These are phyloP conservation scores for Trichoderma sp. DNA, from an alignment of 2,329 filamentous ascomycete genomes.

Conservation along the genomic window DNA sequence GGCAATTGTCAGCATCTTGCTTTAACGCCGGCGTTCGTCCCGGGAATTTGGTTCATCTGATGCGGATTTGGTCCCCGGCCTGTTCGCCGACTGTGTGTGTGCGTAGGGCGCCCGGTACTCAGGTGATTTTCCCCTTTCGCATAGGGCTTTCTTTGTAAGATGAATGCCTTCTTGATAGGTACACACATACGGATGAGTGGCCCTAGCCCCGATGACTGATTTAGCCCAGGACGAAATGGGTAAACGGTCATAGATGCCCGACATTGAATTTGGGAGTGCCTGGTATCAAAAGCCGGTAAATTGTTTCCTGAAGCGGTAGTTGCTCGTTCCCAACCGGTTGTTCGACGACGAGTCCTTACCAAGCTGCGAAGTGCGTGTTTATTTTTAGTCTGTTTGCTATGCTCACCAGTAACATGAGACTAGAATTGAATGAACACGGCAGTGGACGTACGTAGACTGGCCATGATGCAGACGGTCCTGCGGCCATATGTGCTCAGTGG, in stretches of 20 bases:
- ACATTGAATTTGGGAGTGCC: background rate
- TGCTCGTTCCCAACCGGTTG: background rate
- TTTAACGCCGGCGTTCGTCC: slow-evolving; percentile 17
- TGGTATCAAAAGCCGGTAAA: background rate
- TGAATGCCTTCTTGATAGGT: background rate
- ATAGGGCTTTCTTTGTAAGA: background rate
- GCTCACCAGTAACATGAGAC: background rate
- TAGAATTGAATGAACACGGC: background rate
- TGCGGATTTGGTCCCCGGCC: slow-evolving; percentile 1
- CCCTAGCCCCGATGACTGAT: background rate
- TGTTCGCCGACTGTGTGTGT: background rate
- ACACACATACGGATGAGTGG: background rate
- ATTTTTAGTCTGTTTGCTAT: background rate
- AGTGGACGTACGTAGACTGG: background rate
- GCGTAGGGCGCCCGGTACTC: background rate
- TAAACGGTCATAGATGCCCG: background rate
- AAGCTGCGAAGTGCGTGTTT: background rate
- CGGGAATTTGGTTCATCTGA: slow-evolving; percentile 20
- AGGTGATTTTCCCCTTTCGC: slow-evolving; percentile 2
- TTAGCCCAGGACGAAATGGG: background rate
- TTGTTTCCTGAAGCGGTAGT: background rate
- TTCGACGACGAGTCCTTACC: background rate
- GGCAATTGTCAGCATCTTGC: slow-evolving; percentile 23
- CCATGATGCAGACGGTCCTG: background rate
- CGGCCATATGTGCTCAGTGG: background rate